Evolutionary conservation across 805 yeast genomes (phyloP).

Genomic region (Yarrowia alimentaria): DNA sequence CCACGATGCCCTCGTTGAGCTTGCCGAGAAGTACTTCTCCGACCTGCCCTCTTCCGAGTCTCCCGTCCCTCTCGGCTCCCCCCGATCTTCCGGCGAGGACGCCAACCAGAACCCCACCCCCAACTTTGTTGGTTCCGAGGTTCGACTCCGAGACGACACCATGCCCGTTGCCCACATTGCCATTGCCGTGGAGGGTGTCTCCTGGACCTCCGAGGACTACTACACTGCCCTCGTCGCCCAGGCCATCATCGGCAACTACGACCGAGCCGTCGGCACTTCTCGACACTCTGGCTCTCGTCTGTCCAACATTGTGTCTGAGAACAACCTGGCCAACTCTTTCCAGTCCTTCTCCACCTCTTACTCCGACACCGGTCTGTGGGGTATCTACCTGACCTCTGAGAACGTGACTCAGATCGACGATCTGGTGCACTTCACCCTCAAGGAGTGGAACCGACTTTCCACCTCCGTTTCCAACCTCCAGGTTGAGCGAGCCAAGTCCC

Average conservation of each 20-base stretch:
- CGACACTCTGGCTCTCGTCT: slow-evolving; percentile 82
- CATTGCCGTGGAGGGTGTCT: slow-evolving; percentile 93
- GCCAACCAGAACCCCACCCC: slow-evolving; percentile 72
- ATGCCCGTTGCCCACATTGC: slow-evolving; percentile 91
- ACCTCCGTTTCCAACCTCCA: slow-evolving; percentile 80
- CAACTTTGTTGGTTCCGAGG: slow-evolving; percentile 79
- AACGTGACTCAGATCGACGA: slow-evolving; percentile 62
- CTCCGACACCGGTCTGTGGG: slow-evolving; percentile 98
- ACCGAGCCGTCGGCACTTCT: slow-evolving; percentile 82
- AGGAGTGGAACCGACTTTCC: slow-evolving; percentile 87
- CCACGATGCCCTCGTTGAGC: slow-evolving; percentile 75
- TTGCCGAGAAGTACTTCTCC: slow-evolving; percentile 72
- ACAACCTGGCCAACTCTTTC: slow-evolving; percentile 81
- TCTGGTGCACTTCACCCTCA: slow-evolving; percentile 69
- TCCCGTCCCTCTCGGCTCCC: slow-evolving; percentile 70
- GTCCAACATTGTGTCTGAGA: slow-evolving; percentile 60
- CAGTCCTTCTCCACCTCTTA: slow-evolving; percentile 97
- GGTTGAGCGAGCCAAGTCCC: slow-evolving; percentile 92
- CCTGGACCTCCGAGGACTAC: slow-evolving; percentile 95
- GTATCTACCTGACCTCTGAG: slow-evolving; percentile 86
- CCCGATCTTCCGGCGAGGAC: slow-evolving; percentile 54
- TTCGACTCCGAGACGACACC: slow-evolving; percentile 74
- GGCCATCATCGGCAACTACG: slow-evolving; percentile 97
- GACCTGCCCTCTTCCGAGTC: slow-evolving; percentile 47
- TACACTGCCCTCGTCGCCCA: slow-evolving; percentile 94